Percentiles rank a stretch among this genome's conserved stretches.
Conservation (phyloP, 2,329 filamentous ascomycete genomes). For the Penicillium brasilianum region DNA sequence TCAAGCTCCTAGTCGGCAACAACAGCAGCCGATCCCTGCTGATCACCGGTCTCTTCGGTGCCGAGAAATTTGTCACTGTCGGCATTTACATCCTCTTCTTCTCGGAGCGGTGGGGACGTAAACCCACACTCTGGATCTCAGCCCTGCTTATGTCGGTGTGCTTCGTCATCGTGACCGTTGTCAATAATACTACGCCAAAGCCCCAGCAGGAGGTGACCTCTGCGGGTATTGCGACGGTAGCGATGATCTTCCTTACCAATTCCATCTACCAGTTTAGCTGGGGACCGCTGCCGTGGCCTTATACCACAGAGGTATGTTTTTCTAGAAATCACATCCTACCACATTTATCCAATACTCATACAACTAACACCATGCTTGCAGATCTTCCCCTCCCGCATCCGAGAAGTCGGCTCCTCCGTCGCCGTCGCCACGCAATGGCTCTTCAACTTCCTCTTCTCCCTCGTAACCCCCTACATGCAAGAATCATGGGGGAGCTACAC, state of each 20-base stretch:
- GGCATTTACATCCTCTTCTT: conserved; percentile 56
- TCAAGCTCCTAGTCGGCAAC: conserved; percentile 54
- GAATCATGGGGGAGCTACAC: conserved; percentile 47
- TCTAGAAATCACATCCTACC: neutral
- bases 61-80: conserved; percentile 57
- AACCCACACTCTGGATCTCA: conserved; percentile 54
- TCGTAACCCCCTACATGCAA: conserved; percentile 49
- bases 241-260: conserved; percentile 53
- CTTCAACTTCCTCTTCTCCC: conserved; percentile 51
- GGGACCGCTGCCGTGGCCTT: conserved; percentile 45
- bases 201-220: conserved; percentile 41
- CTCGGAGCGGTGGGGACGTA: conserved; percentile 57
- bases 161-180: conserved; percentile 57
- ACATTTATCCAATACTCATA: neutral
- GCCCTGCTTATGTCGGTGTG: conserved; percentile 56
- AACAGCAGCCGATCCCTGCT: conserved; percentile 51
- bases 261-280: conserved; percentile 41
- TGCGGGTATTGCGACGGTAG: conserved; percentile 52
- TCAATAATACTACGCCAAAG: conserved; percentile 51
- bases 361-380: conserved; percentile 18
- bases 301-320: conserved; percentile 36
- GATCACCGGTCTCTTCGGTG: conserved; percentile 57
- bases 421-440: conserved; percentile 46
- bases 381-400: conserved; percentile 48
- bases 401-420: conserved; percentile 45